Conservation (phyloP, 2,329 filamentous ascomycete species). For the Fusarium staphyleae region DNA sequence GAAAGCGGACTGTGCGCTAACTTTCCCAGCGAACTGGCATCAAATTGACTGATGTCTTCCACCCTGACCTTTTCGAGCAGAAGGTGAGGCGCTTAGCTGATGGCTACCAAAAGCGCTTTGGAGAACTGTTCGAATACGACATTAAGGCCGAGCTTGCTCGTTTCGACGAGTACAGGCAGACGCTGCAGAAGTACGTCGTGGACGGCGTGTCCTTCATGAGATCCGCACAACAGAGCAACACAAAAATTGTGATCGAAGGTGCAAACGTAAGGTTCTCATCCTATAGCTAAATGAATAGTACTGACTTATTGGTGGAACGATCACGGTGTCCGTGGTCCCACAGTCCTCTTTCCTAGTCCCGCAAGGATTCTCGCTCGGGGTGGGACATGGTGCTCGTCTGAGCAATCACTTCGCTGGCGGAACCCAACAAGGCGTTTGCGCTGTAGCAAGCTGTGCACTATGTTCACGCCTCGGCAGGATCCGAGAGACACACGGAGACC, state of each 20-base stretch:
- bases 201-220: slow-evolving; percentile 72
- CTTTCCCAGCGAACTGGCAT: slow-evolving; percentile 66
- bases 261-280: slow-evolving; percentile 55
- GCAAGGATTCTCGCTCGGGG: slow-evolving; percentile 19
- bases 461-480: slow-evolving; percentile 22
- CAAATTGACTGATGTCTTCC: slow-evolving; percentile 71
- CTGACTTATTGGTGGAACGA: slow-evolving; percentile 48
- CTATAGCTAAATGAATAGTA: slow-evolving; percentile 41
- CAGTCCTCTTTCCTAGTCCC: slow-evolving; percentile 27
- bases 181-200: slow-evolving; percentile 63
- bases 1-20: slow-evolving; percentile 33
- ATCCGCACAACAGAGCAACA: slow-evolving; percentile 64
- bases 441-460: slow-evolving; percentile 19
- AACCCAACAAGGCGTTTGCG: slow-evolving; percentile 13
- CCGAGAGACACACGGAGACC: slow-evolving; percentile 15
- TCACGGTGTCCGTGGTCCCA: slow-evolving; percentile 30
- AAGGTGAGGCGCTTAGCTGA: slow-evolving; percentile 67
- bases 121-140: slow-evolving; percentile 68
- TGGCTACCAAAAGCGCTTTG: slow-evolving; percentile 69
- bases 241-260: slow-evolving; percentile 72
- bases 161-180: slow-evolving; percentile 64
- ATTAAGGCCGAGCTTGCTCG: slow-evolving; percentile 70
- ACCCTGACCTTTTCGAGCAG: slow-evolving; percentile 69
- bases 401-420: slow-evolving; percentile 14
- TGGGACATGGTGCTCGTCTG: slow-evolving; percentile 16